A percentile compares a stretch with the other conserved stretches of the same genome.
These are phyloP conservation scores for Parastagonospora avenae DNA, from an alignment of 2,329 filamentous ascomycete species.

Conservation along the genomic window DNA sequence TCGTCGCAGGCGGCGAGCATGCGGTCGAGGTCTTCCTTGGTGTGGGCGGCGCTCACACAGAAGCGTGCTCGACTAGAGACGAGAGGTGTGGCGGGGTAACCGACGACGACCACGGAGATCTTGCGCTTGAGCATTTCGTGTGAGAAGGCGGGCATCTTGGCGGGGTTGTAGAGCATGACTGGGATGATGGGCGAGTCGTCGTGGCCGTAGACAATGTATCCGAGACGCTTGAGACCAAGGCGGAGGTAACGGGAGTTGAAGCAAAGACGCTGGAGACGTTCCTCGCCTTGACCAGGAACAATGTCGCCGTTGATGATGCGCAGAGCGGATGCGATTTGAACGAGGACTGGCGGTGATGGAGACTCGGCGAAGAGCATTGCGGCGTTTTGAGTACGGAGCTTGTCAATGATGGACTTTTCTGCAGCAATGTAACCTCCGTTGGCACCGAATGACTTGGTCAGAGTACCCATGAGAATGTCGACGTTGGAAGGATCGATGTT, in stretches of 20 bases:
- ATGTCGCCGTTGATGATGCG: constrained; percentile 89
- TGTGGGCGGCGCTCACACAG: constrained; percentile 94
- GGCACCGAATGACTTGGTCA: constrained; percentile 97
- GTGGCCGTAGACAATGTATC: constrained; percentile 95
- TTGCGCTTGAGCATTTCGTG: constrained; percentile 98
- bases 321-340: constrained; percentile 86
- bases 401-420: constrained; percentile 89
- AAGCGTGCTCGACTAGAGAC: constrained; percentile 94
- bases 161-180: constrained; percentile 93
- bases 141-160: constrained; percentile 97
- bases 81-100: constrained; percentile 93
- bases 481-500: constrained; percentile 84
- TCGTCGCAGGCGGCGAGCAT: constrained; percentile 89
- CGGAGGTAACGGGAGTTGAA: constrained; percentile 99
- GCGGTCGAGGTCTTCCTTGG: constrained; percentile 96
- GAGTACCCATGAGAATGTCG: constrained; percentile 96
- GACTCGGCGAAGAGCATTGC: constrained; percentile 87
- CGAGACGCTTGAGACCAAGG: constrained; percentile 92
- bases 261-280: constrained; percentile 91
- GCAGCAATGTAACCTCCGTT: constrained; percentile 95
- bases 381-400: constrained; percentile 83
- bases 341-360: constrained; percentile 83
- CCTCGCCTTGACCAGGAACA: constrained; percentile 87
- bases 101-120: constrained; percentile 96
- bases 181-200: constrained; percentile 98